Base-by-base conservation (phyloP, 2,329 filamentous ascomycete genomes). In the Aspergillus eucalypticola region DNA sequence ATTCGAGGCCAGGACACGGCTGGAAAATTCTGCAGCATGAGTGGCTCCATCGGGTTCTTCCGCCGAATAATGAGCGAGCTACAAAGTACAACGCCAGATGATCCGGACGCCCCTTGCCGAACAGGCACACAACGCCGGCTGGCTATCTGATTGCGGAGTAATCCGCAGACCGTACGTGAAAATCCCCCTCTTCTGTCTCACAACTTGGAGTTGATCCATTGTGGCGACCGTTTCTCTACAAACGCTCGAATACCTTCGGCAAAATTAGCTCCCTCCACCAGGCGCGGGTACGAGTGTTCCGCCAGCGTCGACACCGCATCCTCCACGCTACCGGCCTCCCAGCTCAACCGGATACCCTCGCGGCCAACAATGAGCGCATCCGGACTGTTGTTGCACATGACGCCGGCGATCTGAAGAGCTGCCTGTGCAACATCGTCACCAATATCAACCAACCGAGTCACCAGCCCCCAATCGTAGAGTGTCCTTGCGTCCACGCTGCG, bases 161-260 rank as follows among this genome's bases (percentile, higher is more conserved):
- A 35, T 35, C 32, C 11, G 32, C 11, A 35, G 32, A 35, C 32
- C 32, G 32, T 35, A 35, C 32, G 11, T 35, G 32, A 35, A 35
- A 13, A 5, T 11, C 32, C 32, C 32, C 32, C 32, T 35, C 32
- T 13, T 35, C 32, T 2, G 32, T 35, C 23, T 64, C 56, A 76
- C 59, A 76, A 59, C 59, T 74, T 75, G 23, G 68, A 73, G 44
- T 70, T 63, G 42, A 62, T 63, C 89, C 89, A 92, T 29, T 78
- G 80, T 2, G 89, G 84, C 74, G 84, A 82, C 68, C 89, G 79
- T 79, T 87, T 90, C 82, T 92, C 89, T 23, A 89, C 86, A 79
- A 92, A 93, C 62, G 89, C 90, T 75, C 75, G 79, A 19, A 92
- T 82, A 0, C 90, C 90, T 75, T 92, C 90, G 49, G 82, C 82